Evolutionary conservation across 495 filamentous ascomycete species (phyloP).

Genomic region (Aspergillus conjunctus): DNA sequence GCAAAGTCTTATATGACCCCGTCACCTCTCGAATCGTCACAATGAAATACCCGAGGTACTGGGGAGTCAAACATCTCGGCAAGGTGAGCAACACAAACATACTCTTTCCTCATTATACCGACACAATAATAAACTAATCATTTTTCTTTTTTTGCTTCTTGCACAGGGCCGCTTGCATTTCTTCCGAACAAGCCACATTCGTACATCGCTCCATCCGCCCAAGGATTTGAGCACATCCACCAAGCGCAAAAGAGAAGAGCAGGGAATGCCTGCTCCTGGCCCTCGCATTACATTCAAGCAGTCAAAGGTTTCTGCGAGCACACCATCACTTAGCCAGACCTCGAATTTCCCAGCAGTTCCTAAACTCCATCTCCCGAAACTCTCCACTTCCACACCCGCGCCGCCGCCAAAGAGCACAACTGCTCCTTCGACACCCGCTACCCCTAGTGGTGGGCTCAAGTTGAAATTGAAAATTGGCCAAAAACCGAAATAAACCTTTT

Average conservation of each 20-base stretch:
- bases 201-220: slow-evolving; percentile 34
- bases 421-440: slow-evolving; percentile 42
- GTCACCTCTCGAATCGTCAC: slow-evolving; percentile 61
- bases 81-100: slow-evolving; percentile 42
- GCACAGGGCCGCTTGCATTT: slow-evolving; percentile 44
- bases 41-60: slow-evolving; percentile 71
- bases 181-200: slow-evolving; percentile 35
- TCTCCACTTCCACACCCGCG: slow-evolving; percentile 19
- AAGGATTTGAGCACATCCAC: slow-evolving; percentile 32
- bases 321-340: slow-evolving; percentile 26
- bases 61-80: slow-evolving; percentile 64
- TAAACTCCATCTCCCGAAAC: slow-evolving; percentile 44
- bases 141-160: neutral
- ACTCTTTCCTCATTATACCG: slow-evolving; percentile 4
- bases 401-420: slow-evolving; percentile 28
- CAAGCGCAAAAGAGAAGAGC: slow-evolving; percentile 51
- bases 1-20: slow-evolving; percentile 69
- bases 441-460: slow-evolving; percentile 41
- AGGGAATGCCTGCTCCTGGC: slow-evolving; percentile 39
- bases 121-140: slow-evolving; percentile 1
- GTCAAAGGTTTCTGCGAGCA: slow-evolving; percentile 34
- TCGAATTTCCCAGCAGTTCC: slow-evolving; percentile 27
- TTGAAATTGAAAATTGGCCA: slow-evolving; percentile 48
- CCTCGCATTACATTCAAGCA: slow-evolving; percentile 52
- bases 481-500: slow-evolving; percentile 34